Conservation (phyloP, 306 rosid species). For the Sicyos edulis region DNA sequence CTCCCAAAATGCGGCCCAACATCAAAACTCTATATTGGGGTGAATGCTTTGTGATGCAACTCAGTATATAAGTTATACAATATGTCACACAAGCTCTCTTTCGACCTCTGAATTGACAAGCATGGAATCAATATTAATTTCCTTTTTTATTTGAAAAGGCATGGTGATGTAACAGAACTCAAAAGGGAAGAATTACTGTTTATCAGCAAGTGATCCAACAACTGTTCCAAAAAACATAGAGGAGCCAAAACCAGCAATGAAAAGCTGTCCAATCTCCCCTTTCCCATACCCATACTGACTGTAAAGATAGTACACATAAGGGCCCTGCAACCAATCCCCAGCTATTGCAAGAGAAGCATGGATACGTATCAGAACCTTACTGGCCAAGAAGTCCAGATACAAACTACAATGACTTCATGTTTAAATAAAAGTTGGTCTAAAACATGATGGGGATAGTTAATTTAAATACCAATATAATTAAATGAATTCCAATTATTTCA, state of each 20-base stretch:
- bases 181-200: constrained; percentile 54
- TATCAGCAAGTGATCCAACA: constrained; percentile 97
- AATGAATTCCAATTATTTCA: neutral
- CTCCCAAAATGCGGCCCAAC: constrained; percentile 97
- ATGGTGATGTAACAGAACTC: neutral
- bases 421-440: neutral
- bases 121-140: neutral
- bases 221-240: constrained; percentile 94
- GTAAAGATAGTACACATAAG: constrained; percentile 94
- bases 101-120: constrained; percentile 64
- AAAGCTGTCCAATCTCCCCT: constrained; percentile 92
- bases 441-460: neutral
- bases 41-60: constrained; percentile 93
- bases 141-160: constrained; percentile 6
- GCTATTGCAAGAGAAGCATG: constrained; percentile 52
- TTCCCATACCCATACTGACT: constrained; percentile 77
- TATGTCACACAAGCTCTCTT: constrained; percentile 96
- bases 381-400: neutral
- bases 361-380: neutral
- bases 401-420: no score
- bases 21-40: constrained; percentile 72
- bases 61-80: constrained; percentile 82
- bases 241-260: constrained; percentile 97
- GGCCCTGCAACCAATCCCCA: constrained; percentile 99
- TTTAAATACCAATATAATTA: no score